Percentiles rank a stretch among this genome's conserved stretches.
Evolutionary conservation across 1,284 basidiomycete species (phyloP).

Genomic region (Trametes pubescens): DNA sequence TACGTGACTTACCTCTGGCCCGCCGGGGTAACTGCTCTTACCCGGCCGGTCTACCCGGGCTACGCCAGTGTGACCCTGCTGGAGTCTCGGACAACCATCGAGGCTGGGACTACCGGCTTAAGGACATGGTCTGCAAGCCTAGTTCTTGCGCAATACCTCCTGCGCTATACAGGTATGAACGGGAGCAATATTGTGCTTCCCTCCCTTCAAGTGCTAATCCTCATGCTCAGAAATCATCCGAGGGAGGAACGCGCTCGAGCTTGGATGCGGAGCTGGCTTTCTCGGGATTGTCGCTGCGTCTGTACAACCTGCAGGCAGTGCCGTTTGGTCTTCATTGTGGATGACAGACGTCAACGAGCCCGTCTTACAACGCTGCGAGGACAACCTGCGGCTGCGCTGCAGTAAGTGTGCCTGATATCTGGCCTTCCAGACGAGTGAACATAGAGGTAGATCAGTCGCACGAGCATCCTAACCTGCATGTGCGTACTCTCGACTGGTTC

Average conservation of each 20-base stretch:
- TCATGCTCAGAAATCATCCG: slow-evolving; percentile 56
- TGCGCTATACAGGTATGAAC: slow-evolving; percentile 56
- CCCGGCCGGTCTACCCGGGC: slow-evolving; percentile 22
- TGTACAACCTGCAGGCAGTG: slow-evolving; percentile 39
- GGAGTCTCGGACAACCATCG: slow-evolving; percentile 76
- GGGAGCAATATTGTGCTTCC: not conserved
- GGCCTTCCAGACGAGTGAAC: too few species aligned
- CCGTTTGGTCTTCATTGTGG: slow-evolving; percentile 47
- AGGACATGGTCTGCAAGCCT: slow-evolving; percentile 81
- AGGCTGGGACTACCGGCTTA: slow-evolving; percentile 78
- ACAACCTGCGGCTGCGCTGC: slow-evolving; percentile 66
- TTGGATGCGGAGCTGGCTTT: slow-evolving; percentile 79
- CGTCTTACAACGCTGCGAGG: slow-evolving; percentile 67
- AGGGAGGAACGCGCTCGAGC: slow-evolving; percentile 63
- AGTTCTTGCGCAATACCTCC: slow-evolving; percentile 69
- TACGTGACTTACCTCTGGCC: slow-evolving; percentile 74
- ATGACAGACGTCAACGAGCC: slow-evolving; percentile 71
- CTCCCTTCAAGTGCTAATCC: slow-evolving; percentile 1
- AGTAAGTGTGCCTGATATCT: slow-evolving; percentile 54
- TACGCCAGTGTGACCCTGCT: slow-evolving; percentile 63
- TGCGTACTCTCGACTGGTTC: slow-evolving; percentile 67
- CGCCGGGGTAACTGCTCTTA: slow-evolving; percentile 30
- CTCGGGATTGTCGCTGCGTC: slow-evolving; percentile 67
- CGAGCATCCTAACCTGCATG: slow-evolving; percentile 53
- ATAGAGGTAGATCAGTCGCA: slow-evolving; percentile 57